Evolutionary conservation across 352 stramenopile genomes (phyloP), one percentile per base, ranked within the genome.

Genomic region (Halophytophthora batemanensis): DNA sequence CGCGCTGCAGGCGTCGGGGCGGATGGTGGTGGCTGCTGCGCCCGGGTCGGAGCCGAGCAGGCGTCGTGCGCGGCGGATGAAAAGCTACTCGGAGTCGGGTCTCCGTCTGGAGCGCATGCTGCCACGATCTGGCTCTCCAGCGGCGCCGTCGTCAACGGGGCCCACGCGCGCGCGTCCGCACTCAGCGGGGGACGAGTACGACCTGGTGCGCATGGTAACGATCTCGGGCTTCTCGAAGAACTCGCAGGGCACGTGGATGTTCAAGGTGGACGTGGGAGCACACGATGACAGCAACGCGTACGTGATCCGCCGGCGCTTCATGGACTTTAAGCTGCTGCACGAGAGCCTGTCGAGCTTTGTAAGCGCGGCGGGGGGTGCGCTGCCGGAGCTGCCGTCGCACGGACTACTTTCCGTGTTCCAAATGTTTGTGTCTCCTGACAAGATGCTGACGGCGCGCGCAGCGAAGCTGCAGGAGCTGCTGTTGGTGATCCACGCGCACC

Each of bases 291-390:
- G 59, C 31, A 74, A 82, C 55, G 70, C 66, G 31, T 89, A 89
- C 69, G 75, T 73, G 21, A 66, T 89, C 33, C 75, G 74, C 7
- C 78, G 78, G n/a, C 78, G 78, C 39, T 89, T 89, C 53, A 84
- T 71, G 17, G 78, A 89, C 55, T 89, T 89, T 49, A 83, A 83
- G 43, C 45, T 84, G 50, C 73, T 89, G 34, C 55, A 89, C 53
- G 75, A 86, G 15, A 69, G 71, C 0, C 60, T 89, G 38, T 72
- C 76, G 19, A 38, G 62, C 18, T 54, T 82, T 22, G 64, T 40
- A 2, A 49, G 65, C 11, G 33, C 54, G 8, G 29, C 49, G 28
- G 31, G 39, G 19, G 33, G 47, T 1, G 22, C 50, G 48, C 53
- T 80, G 6, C 33, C 78, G 3, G 46, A 75, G 58, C 63, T 89